Evolutionary conservation across 768 basidiomycete genomes (phyloP).

Genomic region (Auricularia sp.): DNA sequence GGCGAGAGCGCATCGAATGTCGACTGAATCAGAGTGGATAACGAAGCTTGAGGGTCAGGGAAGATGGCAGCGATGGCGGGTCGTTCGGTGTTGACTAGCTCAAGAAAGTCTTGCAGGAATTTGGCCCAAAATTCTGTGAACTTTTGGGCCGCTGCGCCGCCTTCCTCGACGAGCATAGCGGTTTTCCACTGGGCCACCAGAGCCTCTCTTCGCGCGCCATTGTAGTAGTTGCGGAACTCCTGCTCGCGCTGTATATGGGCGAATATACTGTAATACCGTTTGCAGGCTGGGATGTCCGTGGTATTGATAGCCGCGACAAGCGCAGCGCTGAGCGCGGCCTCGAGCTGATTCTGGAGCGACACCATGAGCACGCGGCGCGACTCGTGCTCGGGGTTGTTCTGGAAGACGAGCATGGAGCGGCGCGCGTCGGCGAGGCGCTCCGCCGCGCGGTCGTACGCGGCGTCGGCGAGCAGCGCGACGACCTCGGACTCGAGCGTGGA

Average conservation of each 20-base stretch:
- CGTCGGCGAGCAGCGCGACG: slow-evolving; percentile 68
- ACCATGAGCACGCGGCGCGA: slow-evolving; percentile 76
- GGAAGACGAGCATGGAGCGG: slow-evolving; percentile 84
- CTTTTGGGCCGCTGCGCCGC: slow-evolving; percentile 39
- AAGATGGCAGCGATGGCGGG: slow-evolving; percentile 75
- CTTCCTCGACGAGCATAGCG: slow-evolving; percentile 29
- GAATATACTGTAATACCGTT: slow-evolving; percentile 78
- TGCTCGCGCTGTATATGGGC: slow-evolving; percentile 82
- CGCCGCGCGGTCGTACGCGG: slow-evolving; percentile 82
- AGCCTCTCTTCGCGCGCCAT: slow-evolving; percentile 62
- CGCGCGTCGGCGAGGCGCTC: slow-evolving; percentile 82
- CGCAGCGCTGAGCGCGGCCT: slow-evolving; percentile 84
- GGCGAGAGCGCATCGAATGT: slow-evolving; percentile 74
- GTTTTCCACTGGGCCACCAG: slow-evolving; percentile 64
- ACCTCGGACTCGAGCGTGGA: slow-evolving; percentile 90
- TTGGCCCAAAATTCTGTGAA: slow-evolving; percentile 61
- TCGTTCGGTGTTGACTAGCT: slow-evolving; percentile 61
- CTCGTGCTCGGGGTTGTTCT: slow-evolving; percentile 88
- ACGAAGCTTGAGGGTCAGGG: slow-evolving; percentile 66
- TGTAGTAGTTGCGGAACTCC: slow-evolving; percentile 93
- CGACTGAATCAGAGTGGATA: slow-evolving; percentile 75
- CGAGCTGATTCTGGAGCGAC: slow-evolving; percentile 90
- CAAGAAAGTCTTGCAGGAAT: slow-evolving; percentile 64
- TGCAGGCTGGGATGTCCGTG: slow-evolving; percentile 64
- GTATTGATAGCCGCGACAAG: slow-evolving; percentile 79